These are phyloP conservation scores for Geranomyces michiganensis DNA, from an alignment of 192 early-diverging fungal genomes.

Conservation along the genomic window DNA sequence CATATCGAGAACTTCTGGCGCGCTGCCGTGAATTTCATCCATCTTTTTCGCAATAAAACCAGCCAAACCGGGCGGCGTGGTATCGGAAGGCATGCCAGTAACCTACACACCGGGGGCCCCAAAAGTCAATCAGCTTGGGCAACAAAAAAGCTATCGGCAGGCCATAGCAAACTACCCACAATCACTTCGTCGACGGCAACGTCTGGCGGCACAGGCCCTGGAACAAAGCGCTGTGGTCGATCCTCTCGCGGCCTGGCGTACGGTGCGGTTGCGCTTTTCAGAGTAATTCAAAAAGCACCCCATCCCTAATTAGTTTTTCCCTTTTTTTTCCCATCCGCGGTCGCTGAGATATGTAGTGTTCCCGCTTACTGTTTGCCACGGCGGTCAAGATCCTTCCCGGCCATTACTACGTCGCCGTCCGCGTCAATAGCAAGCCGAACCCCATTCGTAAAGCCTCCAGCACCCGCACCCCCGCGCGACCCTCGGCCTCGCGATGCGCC, in stretches of 20 bases:
- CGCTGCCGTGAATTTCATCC: background rate
- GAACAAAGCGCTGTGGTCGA: background rate
- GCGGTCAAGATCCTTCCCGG: background rate
- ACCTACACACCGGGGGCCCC: too few species aligned
- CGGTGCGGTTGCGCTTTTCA: too few species aligned
- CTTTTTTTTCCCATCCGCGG: background rate
- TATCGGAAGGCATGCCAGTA: background rate
- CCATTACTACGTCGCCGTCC: constrained; percentile 5
- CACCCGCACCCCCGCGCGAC: too few species aligned
- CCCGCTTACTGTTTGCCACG: constrained; percentile 2
- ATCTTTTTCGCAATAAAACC: background rate
- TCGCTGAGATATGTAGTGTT: background rate
- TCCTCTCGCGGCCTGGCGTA: background rate
- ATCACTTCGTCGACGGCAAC: background rate
- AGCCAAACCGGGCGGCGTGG: background rate
- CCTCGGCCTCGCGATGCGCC: too few species aligned
- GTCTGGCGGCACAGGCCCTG: background rate
- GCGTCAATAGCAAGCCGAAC: background rate
- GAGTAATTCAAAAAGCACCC: too few species aligned
- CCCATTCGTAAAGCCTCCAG: too few species aligned
- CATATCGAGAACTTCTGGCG: background rate
- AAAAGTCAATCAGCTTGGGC: too few species aligned
- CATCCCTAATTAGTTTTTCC: too few species aligned
- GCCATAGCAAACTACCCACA: background rate
- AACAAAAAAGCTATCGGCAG: background rate